A percentile compares a stretch with the other conserved stretches of the same genome.
These are phyloP conservation scores for Colletotrichum sp. DNA, from an alignment of 2,329 filamentous ascomycete species.

Conservation along the genomic window DNA sequence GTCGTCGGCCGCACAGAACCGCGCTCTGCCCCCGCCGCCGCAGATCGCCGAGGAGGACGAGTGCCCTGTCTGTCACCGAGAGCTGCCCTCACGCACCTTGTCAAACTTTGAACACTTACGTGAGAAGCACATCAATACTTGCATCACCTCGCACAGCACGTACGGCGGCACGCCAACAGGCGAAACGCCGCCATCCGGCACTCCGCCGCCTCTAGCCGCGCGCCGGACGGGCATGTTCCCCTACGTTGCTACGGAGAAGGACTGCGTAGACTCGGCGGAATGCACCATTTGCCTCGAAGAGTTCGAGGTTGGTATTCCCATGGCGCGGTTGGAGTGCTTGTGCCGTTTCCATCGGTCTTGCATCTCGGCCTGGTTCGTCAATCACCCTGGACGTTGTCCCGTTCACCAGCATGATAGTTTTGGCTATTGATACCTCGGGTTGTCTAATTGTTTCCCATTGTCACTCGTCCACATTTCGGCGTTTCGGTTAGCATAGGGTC, in stretches of 20 bases:
- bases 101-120: constrained; percentile 58
- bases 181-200: constrained; percentile 20
- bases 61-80: constrained; percentile 76
- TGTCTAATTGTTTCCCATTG: background rate
- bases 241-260: constrained; percentile 69
- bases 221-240: constrained; percentile 66
- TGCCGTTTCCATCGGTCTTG: constrained; percentile 67
- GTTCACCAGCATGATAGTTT: constrained; percentile 69
- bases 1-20: constrained; percentile 40
- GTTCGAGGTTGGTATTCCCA: constrained; percentile 63
- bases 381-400: constrained; percentile 66
- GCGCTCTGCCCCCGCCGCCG: constrained; percentile 44
- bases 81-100: constrained; percentile 65
- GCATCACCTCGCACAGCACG: constrained; percentile 59
- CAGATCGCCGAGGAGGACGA: constrained; percentile 75
- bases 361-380: constrained; percentile 66
- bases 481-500: constrained; percentile 5
- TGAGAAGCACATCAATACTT: constrained; percentile 62
- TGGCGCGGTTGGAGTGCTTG: constrained; percentile 71
- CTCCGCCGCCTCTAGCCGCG: constrained; percentile 35
- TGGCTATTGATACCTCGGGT: constrained; percentile 45
- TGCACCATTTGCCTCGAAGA: constrained; percentile 73
- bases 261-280: constrained; percentile 70
- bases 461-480: constrained; percentile 1
- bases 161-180: constrained; percentile 43